Conservation (phyloP, 208 protist species). For the Tritrichomonas foetus region DNA sequence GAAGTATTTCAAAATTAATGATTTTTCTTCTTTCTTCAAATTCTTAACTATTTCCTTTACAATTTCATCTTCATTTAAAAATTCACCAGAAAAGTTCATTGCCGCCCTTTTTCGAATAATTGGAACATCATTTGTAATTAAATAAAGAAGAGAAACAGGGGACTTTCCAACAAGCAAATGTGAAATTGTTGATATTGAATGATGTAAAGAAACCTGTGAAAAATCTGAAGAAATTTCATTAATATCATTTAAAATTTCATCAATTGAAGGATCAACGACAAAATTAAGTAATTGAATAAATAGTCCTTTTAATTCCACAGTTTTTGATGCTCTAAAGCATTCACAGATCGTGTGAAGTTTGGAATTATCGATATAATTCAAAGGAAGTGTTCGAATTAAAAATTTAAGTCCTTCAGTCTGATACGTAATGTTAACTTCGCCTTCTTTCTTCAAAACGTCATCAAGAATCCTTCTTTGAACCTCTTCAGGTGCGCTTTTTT, state of each 20-base stretch:
- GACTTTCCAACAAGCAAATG: neutral
- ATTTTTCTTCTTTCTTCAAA: neutral
- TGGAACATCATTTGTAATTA: slow-evolving; percentile 31
- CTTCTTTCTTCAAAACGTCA: neutral
- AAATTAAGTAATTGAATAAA: neutral
- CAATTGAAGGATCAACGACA: neutral
- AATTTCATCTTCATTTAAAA: neutral
- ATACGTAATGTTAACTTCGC: neutral
- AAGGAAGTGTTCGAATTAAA: neutral
- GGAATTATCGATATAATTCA: neutral
- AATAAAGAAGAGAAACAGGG: neutral
- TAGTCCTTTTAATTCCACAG: neutral
- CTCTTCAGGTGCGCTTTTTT: neutral
- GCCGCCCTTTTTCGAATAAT: neutral
- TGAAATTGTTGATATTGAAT: too few species aligned
- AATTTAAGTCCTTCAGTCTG: neutral
- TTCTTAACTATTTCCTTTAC: neutral
- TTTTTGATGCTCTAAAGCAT: too few species aligned
- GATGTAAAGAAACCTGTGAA: neutral
- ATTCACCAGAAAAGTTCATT: neutral
- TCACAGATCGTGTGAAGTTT: too few species aligned
- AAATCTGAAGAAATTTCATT: neutral
- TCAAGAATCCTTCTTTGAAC: neutral
- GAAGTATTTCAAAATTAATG: neutral
- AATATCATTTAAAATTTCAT: neutral